Evolutionary conservation across 1,139 yeast genomes (phyloP).

Genomic region (Debaryomyces nepalensis): DNA sequence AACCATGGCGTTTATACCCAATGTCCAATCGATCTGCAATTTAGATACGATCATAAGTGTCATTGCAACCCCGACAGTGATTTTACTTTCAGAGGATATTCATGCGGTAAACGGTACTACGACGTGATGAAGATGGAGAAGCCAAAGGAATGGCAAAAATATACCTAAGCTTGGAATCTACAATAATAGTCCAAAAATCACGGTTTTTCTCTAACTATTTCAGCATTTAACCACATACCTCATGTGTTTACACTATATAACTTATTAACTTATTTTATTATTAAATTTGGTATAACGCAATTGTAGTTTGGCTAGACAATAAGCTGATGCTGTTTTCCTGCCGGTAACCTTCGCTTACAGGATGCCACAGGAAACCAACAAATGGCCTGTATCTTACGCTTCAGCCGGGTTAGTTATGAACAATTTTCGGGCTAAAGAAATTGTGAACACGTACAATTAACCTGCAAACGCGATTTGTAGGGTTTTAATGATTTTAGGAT

Average conservation of each 20-base stretch:
- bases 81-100: constrained; percentile 58
- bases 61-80: constrained; percentile 54
- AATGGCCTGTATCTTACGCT: not conserved
- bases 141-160: constrained; percentile 48
- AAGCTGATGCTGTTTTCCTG: constrained; percentile 2
- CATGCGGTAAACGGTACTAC: constrained; percentile 56
- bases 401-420: not conserved
- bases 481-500: too few species aligned
- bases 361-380: too few species aligned
- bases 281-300: too few species aligned
- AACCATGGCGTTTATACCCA: constrained; percentile 68
- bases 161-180: constrained; percentile 11
- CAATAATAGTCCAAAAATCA: too few species aligned
- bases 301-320: too few species aligned
- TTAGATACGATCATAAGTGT: constrained; percentile 52
- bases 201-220: too few species aligned
- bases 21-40: constrained; percentile 55
- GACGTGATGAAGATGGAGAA: constrained; percentile 48
- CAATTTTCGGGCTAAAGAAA: not conserved
- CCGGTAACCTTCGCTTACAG: constrained; percentile 3
- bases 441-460: constrained; percentile 8
- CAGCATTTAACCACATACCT: not conserved
- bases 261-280: not conserved
- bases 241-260: not conserved
- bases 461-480: constrained; percentile 7